A percentile compares a stretch with the other conserved stretches of the same genome.
Evolutionary conservation across 768 basidiomycete genomes (phyloP).

Genomic region (Phylloporus rhodoxanthus): DNA sequence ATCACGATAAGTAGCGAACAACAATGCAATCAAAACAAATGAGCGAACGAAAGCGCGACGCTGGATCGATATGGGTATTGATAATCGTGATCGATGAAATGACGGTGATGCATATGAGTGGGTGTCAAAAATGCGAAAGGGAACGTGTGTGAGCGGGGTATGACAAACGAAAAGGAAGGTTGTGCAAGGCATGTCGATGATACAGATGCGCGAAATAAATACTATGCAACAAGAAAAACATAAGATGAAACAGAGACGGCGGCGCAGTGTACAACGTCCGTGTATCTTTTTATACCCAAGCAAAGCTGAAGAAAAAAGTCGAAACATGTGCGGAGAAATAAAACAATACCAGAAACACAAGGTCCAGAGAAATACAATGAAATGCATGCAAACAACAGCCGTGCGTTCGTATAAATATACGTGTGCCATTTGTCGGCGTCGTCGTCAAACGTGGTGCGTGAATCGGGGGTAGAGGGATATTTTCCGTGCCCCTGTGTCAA

Average conservation of each 20-base stretch:
- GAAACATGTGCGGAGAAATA: constrained; percentile 10
- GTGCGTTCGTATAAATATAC: constrained; percentile 25
- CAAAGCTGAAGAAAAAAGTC: background rate
- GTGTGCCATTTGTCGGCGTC: constrained; percentile 13
- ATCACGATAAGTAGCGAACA: too few species aligned
- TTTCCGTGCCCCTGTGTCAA: background rate
- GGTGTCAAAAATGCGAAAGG: background rate
- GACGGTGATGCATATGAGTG: background rate
- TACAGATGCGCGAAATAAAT: constrained; percentile 27
- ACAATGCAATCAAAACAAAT: background rate
- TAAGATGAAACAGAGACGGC: background rate
- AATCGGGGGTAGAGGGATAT: constrained; percentile 1
- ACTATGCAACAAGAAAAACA: constrained; percentile 18
- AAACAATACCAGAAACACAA: background rate
- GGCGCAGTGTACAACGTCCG: constrained; percentile 14
- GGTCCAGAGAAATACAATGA: constrained; percentile 14
- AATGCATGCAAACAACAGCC: constrained; percentile 16
- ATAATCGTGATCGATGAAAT: constrained; percentile 1
- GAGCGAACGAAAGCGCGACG: background rate
- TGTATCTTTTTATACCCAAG: constrained; percentile 1
- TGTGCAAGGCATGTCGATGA: constrained; percentile 11
- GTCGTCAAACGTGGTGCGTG: constrained; percentile 20
- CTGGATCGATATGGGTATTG: constrained; percentile 2
- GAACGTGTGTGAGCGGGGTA: constrained; percentile 6
- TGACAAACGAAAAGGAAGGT: background rate